Evolutionary conservation across 2,329 filamentous ascomycete genomes (phyloP).

Genomic region (Leptosphaerulina australis): DNA sequence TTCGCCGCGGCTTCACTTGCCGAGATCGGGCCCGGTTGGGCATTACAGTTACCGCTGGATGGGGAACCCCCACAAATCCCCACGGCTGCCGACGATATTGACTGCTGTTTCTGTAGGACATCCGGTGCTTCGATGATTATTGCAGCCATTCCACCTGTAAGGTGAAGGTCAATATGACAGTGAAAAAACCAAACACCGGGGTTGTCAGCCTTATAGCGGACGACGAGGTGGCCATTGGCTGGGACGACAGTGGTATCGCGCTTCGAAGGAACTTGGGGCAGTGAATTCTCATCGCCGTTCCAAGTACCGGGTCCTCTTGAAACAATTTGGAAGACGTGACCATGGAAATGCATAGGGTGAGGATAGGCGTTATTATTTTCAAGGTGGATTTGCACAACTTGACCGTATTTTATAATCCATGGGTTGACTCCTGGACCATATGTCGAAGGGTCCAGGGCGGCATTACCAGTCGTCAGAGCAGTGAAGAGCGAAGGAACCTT

Average conservation of each 20-base stretch:
- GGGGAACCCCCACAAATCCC: slow-evolving; percentile 20
- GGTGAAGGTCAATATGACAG: slow-evolving; percentile 42
- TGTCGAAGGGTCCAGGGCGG: slow-evolving; percentile 48
- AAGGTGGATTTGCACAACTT: no score
- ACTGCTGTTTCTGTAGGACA: slow-evolving; percentile 2
- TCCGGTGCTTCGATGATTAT: no score
- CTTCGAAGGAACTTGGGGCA: no score
- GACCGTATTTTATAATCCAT: no score
- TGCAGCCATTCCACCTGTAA: slow-evolving; percentile 34
- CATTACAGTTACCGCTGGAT: slow-evolving; percentile 34
- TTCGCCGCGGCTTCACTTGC: slow-evolving; percentile 22
- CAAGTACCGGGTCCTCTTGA: no score
- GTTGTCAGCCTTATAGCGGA: slow-evolving; percentile 41
- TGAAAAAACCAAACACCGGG: slow-evolving; percentile 47
- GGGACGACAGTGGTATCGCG: no score
- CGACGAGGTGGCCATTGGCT: no score
- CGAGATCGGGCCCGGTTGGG: slow-evolving; percentile 19
- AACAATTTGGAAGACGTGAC: no score
- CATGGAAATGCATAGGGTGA: no score
- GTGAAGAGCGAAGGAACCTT: slow-evolving; percentile 81
- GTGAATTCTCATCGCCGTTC: no score
- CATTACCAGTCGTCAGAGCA: slow-evolving; percentile 62
- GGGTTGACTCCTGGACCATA: no score
- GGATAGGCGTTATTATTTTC: no score
- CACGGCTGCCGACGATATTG: slow-evolving; percentile 19